A percentile compares a stretch with the other conserved stretches of the same genome.
Conservation (phyloP, 2,329 filamentous ascomycete species). For the Ambrosiella xylebori region DNA sequence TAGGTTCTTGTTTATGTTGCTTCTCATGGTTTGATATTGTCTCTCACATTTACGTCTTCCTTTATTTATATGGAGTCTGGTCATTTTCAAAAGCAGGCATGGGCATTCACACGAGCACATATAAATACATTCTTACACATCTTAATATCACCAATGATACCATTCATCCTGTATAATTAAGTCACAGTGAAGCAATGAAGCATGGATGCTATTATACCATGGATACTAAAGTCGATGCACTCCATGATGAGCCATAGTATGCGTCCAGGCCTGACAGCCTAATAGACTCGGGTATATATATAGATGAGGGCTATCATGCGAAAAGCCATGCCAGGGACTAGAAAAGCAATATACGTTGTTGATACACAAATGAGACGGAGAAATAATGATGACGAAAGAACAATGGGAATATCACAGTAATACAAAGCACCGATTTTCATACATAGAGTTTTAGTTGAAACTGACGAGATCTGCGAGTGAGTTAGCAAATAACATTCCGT, state of each 20-base stretch:
- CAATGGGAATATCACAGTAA: neutral
- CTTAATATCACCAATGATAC: neutral
- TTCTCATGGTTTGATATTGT: slow-evolving; percentile 3
- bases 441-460: slow-evolving; percentile 4
- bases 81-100: slow-evolving; percentile 10
- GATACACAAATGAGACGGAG: neutral
- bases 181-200: neutral
- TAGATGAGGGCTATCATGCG: neutral
- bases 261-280: neutral
- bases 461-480: slow-evolving; percentile 28
- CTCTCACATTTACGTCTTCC: slow-evolving; percentile 1
- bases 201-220: neutral
- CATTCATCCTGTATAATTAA: neutral
- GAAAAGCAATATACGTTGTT: neutral
- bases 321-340: neutral
- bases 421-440: neutral
- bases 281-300: neutral
- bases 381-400: neutral
- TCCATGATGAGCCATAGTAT: neutral
- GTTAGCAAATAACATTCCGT: neutral
- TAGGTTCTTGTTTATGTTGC: slow-evolving; percentile 3
- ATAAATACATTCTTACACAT: slow-evolving; percentile 5
- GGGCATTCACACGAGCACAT: slow-evolving; percentile 4
- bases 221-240: neutral
- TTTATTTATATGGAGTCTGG: slow-evolving; percentile 9